Base-by-base conservation (phyloP, 164 flowering plant species). In the Pachysandra terminalis region DNA sequence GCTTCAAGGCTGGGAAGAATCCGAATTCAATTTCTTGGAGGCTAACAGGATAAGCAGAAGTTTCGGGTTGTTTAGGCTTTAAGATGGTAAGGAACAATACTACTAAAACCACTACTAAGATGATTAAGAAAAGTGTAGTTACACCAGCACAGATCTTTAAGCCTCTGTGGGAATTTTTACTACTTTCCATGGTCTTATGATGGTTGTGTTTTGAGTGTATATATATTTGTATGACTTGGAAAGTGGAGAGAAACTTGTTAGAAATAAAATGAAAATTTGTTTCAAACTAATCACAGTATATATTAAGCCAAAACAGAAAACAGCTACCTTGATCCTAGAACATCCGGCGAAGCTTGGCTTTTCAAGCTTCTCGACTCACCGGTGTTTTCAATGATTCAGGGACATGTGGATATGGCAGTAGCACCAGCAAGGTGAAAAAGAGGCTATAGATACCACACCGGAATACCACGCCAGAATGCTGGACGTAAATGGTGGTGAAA, bases 1-100 rank as follows among this genome's bases (percentile, higher is more conserved):
- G 65, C 56, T 56, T 63, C 0, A 66, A 0, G 0, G 9, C 35
- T n/a, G 83, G 83, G 17, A 68, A 69, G 2, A 71, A 0, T 49
- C 9, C 37, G 9, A 68, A 53, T 0, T 75, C 21, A 2, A 79
- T 9, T 37, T 49, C 8, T 28, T 72, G 56, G 0, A 81, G 71
- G 40, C 14, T 71, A 2, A 63, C 77, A 6, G 77, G 67, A 0
- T 70, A 73, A 0, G 76, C 26, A 22, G 69, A 65, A 61, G 80
- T 15, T 61, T 63, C 57, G 28, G 88, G 83, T 23, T 75, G 48
- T 69, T 69, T 81, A 22, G 83, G 81, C 61, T 72, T 82, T 0
- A 84, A 73, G 53, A 79, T 32, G 45, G 85, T 79, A 23, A 79
- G 35, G 56, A 61, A 76, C 48, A 82, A 58, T 72, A 67, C 35